phyloP scores from a whole-genome alignment of 2,329 filamentous ascomycete genomes.

The Alternaria viburni region DNA sequence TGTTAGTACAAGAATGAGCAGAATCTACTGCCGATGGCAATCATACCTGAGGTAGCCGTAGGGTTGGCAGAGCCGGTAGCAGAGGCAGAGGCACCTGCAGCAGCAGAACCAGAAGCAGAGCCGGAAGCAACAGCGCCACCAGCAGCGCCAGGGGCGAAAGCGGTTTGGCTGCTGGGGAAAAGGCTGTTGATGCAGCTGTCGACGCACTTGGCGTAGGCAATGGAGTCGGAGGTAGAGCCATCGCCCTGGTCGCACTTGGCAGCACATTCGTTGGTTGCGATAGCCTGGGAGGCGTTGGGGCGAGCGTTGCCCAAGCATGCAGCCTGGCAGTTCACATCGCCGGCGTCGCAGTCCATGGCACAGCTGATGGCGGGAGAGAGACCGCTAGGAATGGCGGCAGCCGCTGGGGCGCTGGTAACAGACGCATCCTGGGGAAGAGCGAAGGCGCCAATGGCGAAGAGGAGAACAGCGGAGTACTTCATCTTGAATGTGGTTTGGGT shows the following conservation, averaged over 20 bases:
- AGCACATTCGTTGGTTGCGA: conserved; percentile 60
- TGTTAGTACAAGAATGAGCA: neutral
- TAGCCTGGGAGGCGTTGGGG: conserved; percentile 57
- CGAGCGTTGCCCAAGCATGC: conserved; percentile 59
- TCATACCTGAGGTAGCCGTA: conserved; percentile 4
- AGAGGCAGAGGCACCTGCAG: conserved; percentile 26
- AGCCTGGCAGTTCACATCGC: conserved; percentile 60
- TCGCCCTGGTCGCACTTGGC: conserved; percentile 61
- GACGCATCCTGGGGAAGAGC: conserved; percentile 51
- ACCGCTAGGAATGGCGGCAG: conserved; percentile 24
- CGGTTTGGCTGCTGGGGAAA: conserved; percentile 53
- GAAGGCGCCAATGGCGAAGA: conserved; percentile 53
- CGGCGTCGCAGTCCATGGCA: conserved; percentile 47
- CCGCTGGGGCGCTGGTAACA: conserved; percentile 45
- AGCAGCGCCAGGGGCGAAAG: conserved; percentile 25
- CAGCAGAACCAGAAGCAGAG: conserved; percentile 28
- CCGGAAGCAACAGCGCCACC: conserved; percentile 29
- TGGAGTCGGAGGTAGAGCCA: conserved; percentile 54
- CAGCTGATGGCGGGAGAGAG: conserved; percentile 44
- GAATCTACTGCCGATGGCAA: neutral
- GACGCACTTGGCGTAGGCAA: conserved; percentile 57
- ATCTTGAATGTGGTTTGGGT: conserved; percentile 37
- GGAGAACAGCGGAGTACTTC: conserved; percentile 55
- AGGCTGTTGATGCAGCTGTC: conserved; percentile 57
- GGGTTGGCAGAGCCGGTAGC: conserved; percentile 18